Evolutionary conservation across 208 protist species (phyloP).

Genomic region (Acanthamoeba lenticulata): DNA sequence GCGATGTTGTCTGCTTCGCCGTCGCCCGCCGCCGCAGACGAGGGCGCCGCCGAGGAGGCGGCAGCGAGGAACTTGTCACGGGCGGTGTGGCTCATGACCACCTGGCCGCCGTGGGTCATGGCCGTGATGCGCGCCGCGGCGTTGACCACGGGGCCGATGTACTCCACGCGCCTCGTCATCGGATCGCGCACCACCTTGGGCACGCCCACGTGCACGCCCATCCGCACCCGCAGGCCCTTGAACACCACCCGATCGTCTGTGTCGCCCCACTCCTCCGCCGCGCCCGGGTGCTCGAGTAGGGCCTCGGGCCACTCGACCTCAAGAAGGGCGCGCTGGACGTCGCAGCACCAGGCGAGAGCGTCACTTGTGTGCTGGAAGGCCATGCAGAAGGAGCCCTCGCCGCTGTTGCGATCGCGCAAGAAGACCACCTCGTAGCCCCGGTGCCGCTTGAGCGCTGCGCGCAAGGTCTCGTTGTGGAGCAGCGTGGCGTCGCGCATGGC

Average conservation of each 20-base stretch:
- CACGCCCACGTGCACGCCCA: neutral
- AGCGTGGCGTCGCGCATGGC: conserved; percentile 17
- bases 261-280: conserved; percentile 25
- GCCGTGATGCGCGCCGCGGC: neutral
- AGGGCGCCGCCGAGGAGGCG: no score
- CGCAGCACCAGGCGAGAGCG: neutral
- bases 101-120: neutral
- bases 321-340: neutral
- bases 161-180: neutral
- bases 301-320: neutral
- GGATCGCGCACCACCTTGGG: neutral
- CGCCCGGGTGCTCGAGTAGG: neutral
- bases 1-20: neutral
- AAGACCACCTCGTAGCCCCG: conserved; percentile 16
- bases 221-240: conserved; percentile 1
- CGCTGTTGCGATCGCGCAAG: neutral
- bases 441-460: neutral
- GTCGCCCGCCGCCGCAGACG: no score
- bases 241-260: neutral
- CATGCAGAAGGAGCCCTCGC: conserved; percentile 47
- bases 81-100: neutral
- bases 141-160: neutral
- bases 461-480: neutral
- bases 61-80: neutral
- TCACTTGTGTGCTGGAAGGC: conserved; percentile 11